A percentile compares a stretch with the other conserved stretches of the same genome.
Conservation (phyloP, 805 yeast species). For the Lipomyces orientalis region DNA sequence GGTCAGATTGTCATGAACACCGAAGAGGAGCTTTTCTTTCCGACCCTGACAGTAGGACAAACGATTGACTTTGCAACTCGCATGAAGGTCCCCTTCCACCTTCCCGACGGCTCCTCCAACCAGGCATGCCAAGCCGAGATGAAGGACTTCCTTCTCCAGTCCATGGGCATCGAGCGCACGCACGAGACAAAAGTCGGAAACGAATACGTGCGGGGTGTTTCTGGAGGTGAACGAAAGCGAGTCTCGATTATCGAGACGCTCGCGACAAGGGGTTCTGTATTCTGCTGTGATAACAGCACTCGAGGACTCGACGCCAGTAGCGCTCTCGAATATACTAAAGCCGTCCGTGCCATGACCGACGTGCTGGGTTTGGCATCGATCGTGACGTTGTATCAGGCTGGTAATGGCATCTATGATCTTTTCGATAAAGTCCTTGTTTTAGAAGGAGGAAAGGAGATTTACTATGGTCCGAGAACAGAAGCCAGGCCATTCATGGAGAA, state of each 20-base stretch:
- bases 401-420: slow-evolving; percentile 58
- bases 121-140: slow-evolving; percentile 53
- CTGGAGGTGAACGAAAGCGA: slow-evolving; percentile 64
- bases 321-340: slow-evolving; percentile 65
- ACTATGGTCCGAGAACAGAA: slow-evolving; percentile 52
- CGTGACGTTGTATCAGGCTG: slow-evolving; percentile 65
- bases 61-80: slow-evolving; percentile 68
- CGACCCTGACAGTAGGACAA: slow-evolving; percentile 74
- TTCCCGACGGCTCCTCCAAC: slow-evolving; percentile 49
- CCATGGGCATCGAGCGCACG: slow-evolving; percentile 49
- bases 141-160: slow-evolving; percentile 45
- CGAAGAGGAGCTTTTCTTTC: slow-evolving; percentile 67
- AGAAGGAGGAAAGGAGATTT: slow-evolving; percentile 62
- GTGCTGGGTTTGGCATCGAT: slow-evolving; percentile 57
- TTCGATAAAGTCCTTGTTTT: slow-evolving; percentile 60
- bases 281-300: slow-evolving; percentile 71
- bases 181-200: slow-evolving; percentile 51
- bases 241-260: slow-evolving; percentile 60
- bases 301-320: slow-evolving; percentile 75
- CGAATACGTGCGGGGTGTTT: slow-evolving; percentile 61
- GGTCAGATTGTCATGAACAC: slow-evolving; percentile 53
- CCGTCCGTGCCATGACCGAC: slow-evolving; percentile 60
- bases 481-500: slow-evolving; percentile 57
- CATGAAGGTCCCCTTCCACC: not conserved
- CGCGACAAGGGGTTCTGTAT: slow-evolving; percentile 53